These are phyloP conservation scores for Tylopilus plumbeoviolaceoides DNA, from an alignment of 768 basidiomycete species.

Conservation along the genomic window DNA sequence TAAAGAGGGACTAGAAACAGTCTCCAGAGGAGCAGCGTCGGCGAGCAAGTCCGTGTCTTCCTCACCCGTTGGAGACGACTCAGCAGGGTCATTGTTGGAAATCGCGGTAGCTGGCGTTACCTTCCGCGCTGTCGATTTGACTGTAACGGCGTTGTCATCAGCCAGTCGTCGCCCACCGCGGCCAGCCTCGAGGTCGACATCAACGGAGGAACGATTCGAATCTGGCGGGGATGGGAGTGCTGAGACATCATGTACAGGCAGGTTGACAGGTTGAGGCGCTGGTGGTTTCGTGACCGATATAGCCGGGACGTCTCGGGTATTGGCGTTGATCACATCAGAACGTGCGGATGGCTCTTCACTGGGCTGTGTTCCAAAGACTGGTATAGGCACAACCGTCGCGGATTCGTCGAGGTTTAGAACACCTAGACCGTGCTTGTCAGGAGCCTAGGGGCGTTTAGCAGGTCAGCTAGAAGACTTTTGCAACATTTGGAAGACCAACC, in stretches of 20 bases:
- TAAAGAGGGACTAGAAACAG: constrained; percentile 30
- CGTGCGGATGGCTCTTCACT: constrained; percentile 19
- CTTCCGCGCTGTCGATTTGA: constrained; percentile 10
- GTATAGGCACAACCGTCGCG: constrained; percentile 60
- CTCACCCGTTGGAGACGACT: constrained; percentile 20
- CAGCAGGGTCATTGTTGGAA: constrained; percentile 15
- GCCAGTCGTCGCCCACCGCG: constrained; percentile 36
- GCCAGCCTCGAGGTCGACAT: constrained; percentile 38
- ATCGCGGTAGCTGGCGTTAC: constrained; percentile 6
- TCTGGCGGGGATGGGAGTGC: constrained; percentile 42
- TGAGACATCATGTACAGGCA: constrained; percentile 61
- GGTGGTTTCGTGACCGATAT: constrained; percentile 70
- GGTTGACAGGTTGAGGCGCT: constrained; percentile 61
- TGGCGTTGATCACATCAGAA: constrained; percentile 22
- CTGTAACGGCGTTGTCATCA: constrained; percentile 11
- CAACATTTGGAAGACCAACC: constrained; percentile 35
- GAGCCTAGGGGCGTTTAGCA: constrained; percentile 28
- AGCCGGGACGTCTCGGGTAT: constrained; percentile 38
- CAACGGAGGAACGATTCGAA: constrained; percentile 38
- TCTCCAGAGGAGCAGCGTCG: constrained; percentile 38
- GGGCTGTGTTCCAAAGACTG: constrained; percentile 44
- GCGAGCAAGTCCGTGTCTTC: constrained; percentile 50
- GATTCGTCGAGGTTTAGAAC: constrained; percentile 40
- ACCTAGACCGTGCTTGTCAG: constrained; percentile 44
- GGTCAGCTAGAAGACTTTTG: constrained; percentile 14